Evolutionary conservation across 768 basidiomycete species (phyloP).

Genomic region (Coprinellus aureogranulatus): DNA sequence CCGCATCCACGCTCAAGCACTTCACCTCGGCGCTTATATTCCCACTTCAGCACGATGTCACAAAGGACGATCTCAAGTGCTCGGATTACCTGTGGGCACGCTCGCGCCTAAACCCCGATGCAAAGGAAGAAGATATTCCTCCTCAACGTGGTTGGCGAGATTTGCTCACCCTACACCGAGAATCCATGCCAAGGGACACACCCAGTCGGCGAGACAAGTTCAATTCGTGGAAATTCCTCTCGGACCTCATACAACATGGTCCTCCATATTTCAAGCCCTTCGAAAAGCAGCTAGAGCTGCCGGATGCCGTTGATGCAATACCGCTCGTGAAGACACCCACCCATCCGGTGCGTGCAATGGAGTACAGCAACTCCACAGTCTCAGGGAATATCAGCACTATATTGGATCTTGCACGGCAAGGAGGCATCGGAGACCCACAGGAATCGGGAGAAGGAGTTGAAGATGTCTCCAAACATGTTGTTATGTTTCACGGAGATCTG

Average conservation of each 20-base stretch:
- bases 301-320: neutral
- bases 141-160: too few relatives aligned
- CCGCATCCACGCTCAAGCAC: too few relatives aligned
- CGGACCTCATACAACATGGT: neutral
- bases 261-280: neutral
- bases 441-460: neutral
- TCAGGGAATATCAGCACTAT: neutral
- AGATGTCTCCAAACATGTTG: neutral
- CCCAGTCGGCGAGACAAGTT: neutral
- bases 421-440: neutral
- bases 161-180: too few relatives aligned
- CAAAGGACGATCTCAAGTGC: conserved; percentile 15
- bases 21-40: too few relatives aligned
- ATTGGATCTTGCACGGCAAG: neutral
- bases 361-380: neutral
- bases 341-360: neutral
- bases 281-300: neutral
- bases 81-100: conserved; percentile 19
- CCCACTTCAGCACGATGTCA: too few relatives aligned
- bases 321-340: neutral
- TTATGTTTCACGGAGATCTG: conserved; percentile 3
- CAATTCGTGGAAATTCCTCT: neutral
- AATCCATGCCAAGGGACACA: too few relatives aligned
- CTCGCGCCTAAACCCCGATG: neutral
- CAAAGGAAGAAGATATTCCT: too few relatives aligned